phyloP scores from a whole-genome alignment of 768 basidiomycete genomes.

The Psilocybe cyanescens region DNA sequence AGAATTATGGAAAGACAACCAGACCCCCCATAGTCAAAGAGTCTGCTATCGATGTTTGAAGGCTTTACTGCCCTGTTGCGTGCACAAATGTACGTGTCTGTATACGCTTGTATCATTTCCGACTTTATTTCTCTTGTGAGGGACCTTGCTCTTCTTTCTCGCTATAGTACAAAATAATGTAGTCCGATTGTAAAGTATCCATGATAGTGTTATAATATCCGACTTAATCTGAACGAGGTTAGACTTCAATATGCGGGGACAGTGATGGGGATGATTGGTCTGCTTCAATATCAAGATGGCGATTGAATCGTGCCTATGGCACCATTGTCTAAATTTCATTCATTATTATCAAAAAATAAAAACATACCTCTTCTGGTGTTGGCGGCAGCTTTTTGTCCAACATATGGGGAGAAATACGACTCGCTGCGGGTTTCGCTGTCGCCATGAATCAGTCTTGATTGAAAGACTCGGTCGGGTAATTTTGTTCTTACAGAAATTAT shows the following conservation, averaged over 20 bases:
- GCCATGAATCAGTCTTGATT: not conserved
- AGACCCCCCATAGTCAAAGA: not conserved
- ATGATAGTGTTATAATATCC: not conserved
- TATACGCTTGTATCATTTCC: not conserved
- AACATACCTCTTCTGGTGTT: slow-evolving; percentile 15
- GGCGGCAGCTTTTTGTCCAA: slow-evolving; percentile 21
- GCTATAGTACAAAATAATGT: slow-evolving; percentile 6
- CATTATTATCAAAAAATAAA: not conserved
- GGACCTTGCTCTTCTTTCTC: not conserved
- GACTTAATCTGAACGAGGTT: not conserved
- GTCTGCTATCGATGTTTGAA: not conserved
- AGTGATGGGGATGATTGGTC: not conserved
- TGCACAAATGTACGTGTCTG: not conserved
- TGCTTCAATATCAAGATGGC: not conserved
- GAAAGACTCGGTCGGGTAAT: not conserved
- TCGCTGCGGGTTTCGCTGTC: slow-evolving; percentile 1
- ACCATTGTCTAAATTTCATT: not conserved
- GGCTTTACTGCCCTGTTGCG: not conserved
- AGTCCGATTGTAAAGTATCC: not conserved
- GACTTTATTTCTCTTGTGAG: not conserved
- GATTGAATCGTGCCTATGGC: not conserved
- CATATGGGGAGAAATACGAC: not conserved
- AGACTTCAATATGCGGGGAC: not conserved
- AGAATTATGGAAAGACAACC: slow-evolving; percentile 34
- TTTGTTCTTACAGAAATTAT: slow-evolving; percentile 17